Base-by-base conservation (phyloP, 495 filamentous ascomycete genomes). In the Xylaria castorea region DNA sequence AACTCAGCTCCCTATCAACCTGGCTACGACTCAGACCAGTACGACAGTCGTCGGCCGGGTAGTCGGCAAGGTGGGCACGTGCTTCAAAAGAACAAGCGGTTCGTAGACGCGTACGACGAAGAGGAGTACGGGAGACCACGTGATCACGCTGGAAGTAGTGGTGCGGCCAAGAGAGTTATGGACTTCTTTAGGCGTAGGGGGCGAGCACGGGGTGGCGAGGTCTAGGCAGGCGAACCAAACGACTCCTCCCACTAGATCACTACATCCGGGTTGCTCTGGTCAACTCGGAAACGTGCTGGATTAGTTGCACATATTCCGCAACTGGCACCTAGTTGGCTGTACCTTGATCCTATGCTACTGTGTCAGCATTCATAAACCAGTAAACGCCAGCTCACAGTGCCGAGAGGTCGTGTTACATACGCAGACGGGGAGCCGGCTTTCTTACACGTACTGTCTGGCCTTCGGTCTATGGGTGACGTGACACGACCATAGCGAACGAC, bases 101-200 rank as follows among this genome's bases (percentile, higher is more conserved):
- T 99, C 75, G 90, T 87, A 3, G 94, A 98, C 74, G 94, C 93
- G n/a, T 97, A 95, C 77, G 94, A 97, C 75, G 89, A 90, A 64
- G 90, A 91, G 70, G 86, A 89, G 63, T 87, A 90, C 69, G 82
- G 83, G 48, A 81, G 90, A 9, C 87, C 91, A 18, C 81, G 80
- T 58, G 84, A 88, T 68, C 90, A 94, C 79, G 91, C 89, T 5
- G 96, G 95, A 40, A 96, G 92, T 77, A 93, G 89, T 69, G 93
- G 94, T 44, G 92, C 94, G 20, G 94, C 95, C 22, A 90, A 93
- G 75, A 91, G 92, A 76, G 96, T 99, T 61, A 99, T 99, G 96
- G 96, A 98, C 82, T 96, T 97, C 81, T 99, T 99, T 85, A 88
- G 96, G 76, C 85, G 95, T 78, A 88, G 94, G 73, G 93, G 93